These are phyloP conservation scores for Prosopis cineraria DNA, from an alignment of 306 rosid genomes.

Conservation along the genomic window DNA sequence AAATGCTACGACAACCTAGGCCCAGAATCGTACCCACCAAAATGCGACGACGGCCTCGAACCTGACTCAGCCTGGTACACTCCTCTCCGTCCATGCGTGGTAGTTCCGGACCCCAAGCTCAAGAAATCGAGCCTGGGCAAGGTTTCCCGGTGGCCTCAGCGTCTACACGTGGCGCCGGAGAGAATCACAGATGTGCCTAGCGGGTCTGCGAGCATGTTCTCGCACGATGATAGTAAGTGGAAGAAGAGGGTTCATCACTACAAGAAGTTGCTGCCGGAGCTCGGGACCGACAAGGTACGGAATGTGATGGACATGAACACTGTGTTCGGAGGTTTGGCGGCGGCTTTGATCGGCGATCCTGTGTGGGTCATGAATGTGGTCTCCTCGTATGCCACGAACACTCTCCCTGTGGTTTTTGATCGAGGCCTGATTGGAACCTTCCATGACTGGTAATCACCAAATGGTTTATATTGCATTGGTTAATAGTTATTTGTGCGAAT, in stretches of 20 bases:
- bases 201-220: slow-evolving; percentile 59
- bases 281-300: slow-evolving; percentile 78
- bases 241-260: slow-evolving; percentile 73
- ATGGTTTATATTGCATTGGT: no score
- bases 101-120: slow-evolving; percentile 67
- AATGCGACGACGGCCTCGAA: slow-evolving; percentile 90
- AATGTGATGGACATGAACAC: slow-evolving; percentile 99
- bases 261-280: slow-evolving; percentile 84
- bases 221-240: slow-evolving; percentile 86
- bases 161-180: slow-evolving; percentile 74
- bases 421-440: slow-evolving; percentile 94
- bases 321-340: slow-evolving; percentile 86
- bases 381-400: slow-evolving; percentile 75
- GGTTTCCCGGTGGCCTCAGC: slow-evolving; percentile 79
- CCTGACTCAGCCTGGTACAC: slow-evolving; percentile 97
- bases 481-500: neutral
- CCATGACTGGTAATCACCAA: slow-evolving; percentile 76
- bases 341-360: slow-evolving; percentile 75
- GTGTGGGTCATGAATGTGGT: slow-evolving; percentile 99
- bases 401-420: slow-evolving; percentile 85
- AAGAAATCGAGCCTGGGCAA: slow-evolving; percentile 58
- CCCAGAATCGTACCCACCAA: slow-evolving; percentile 70
- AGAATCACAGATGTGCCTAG: slow-evolving; percentile 60
- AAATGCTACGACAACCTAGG: slow-evolving; percentile 70
- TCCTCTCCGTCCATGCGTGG: slow-evolving; percentile 84